Evolutionary conservation across 108 stramenopile species (phyloP), one percentile per base, ranked within the genome.

Genomic region (Skeletonema grethae): DNA sequence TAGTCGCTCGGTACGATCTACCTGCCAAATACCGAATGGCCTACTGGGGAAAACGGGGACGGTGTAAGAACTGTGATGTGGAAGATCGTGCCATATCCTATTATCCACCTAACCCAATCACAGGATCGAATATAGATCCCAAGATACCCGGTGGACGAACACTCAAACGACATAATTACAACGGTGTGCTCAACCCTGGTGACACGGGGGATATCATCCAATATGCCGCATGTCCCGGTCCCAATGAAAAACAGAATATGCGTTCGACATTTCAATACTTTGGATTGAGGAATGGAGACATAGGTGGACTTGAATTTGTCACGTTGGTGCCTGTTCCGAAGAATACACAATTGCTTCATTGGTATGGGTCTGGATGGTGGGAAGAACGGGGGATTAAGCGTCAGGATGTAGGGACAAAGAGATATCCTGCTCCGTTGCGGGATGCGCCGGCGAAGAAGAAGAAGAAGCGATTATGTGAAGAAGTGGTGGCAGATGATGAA

Each of bases 291-390:
- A 88, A 88, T 59, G 87, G 87, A 0, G 50, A 58, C 9, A 53
- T 82, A 18, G 87, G 85, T 35, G 87, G 85, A 34, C 70, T 88
- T 29, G 87, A 88, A 63, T 88, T 84, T 61, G 62, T 88, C 22
- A 86, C 87, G 2, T 34, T 88, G 48, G 70, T 75, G 63, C 59
- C 72, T 0, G 65, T 88, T 3, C 83, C 85, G 7, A 86, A 86
- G 50, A 85, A 86, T 74, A 86, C 85, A 15, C 85, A 86, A 63
- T 46, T 88, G 4, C 66, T 84, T 4, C 87, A 88, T 67, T 88
- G 87, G 87, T 88, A 88, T 67, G 87, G 87, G 29, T 13, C 78
- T 13, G 87, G 85, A 29, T 88, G 87, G 87, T 88, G 87, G 87
- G 62, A 39, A 45, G 82, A 67, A 7, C 48, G 87, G 7, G 84